Evolutionary conservation across 1,284 basidiomycete genomes (phyloP).

Genomic region (Trametes hirsuta): DNA sequence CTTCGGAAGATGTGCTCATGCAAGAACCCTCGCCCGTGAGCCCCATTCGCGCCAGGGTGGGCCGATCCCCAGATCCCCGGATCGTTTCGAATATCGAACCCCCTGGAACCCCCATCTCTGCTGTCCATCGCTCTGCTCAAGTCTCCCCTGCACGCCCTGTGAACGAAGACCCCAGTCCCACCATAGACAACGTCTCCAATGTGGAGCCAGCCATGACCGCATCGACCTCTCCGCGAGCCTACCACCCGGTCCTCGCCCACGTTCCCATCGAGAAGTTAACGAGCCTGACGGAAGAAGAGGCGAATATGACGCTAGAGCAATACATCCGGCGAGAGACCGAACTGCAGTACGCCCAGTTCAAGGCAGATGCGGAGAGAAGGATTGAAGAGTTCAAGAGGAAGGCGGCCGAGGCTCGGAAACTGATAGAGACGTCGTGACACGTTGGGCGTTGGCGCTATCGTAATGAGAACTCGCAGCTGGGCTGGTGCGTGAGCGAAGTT

Average conservation of each 20-base stretch:
- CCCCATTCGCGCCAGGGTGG: not conserved
- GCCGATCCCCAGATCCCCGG: not conserved
- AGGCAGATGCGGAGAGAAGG: conserved; percentile 61
- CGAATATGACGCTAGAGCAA: conserved; percentile 74
- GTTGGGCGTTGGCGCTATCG: not conserved
- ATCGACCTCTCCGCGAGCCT: conserved; percentile 3
- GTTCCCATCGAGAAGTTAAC: conserved; percentile 29
- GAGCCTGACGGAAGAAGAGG: conserved; percentile 62
- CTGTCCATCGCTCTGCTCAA: conserved; percentile 14
- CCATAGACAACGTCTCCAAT: not conserved
- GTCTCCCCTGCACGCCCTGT: conserved; percentile 12
- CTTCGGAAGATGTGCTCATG: conserved; percentile 14
- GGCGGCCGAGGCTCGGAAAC: conserved; percentile 58
- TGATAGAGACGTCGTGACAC: conserved; percentile 43
- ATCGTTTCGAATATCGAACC: not conserved
- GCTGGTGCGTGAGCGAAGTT: conserved; percentile 15
- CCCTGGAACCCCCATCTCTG: conserved; percentile 16
- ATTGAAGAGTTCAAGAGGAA: conserved; percentile 59
- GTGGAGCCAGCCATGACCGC: not conserved
- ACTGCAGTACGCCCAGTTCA: conserved; percentile 62
- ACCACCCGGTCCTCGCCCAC: conserved; percentile 29
- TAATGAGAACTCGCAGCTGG: conserved; percentile 6
- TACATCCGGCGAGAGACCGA: conserved; percentile 76
- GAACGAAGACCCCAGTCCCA: not conserved
- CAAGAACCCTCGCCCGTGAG: conserved; percentile 2